Evolutionary conservation across 441 rosid genomes (phyloP), one percentile per base, ranked within the genome.

Genomic region (Flueggea neowawraea): DNA sequence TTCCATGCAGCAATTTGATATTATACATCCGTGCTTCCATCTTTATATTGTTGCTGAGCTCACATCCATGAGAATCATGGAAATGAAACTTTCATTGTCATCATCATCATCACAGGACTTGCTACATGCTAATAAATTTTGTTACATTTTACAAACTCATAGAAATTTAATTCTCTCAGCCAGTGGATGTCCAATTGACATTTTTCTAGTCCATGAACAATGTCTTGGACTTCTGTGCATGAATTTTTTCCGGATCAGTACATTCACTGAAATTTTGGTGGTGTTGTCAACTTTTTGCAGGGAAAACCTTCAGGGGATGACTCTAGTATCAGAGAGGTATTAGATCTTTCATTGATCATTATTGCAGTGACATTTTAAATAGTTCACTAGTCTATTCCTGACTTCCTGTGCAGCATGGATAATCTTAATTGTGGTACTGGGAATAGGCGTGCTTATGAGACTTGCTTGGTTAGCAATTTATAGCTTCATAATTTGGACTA

Each of bases 321-420:
- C 66, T 81, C 87, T 5, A 41, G 56, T 58, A 47, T 69, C 64
- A 85, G 81, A 82, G 95, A 87, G 95, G 97, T 91, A 83, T 58
- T 16, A 6, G 61, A 43, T 31, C 57, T 41, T 59, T 73, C 54
- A 15, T 57, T 47, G 17, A n/a, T 6, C 61, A 15, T 58, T 41
- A 14, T 32, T 58, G 28, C 1, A 22, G 11, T n/a, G 16, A 15
- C 4, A 13, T 14, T 5, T 57, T 11, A 11, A 3, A 47, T 47
- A 47, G 50, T 47, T 11, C 50, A 47, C 7, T 47, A 47, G 4
- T 47, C n/a, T 47, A 4, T 47, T 14, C 5, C 50, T 10, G 50
- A 11, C 50, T 14, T 47, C n/a, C n/a, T 47, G 4, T 47, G 9
- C 0, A 47, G 50, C 50, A 11, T 12, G n/a, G 14, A 11, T 4